phyloP scores from a whole-genome alignment of 1,284 basidiomycete species.

The Trichosporon sp. region DNA sequence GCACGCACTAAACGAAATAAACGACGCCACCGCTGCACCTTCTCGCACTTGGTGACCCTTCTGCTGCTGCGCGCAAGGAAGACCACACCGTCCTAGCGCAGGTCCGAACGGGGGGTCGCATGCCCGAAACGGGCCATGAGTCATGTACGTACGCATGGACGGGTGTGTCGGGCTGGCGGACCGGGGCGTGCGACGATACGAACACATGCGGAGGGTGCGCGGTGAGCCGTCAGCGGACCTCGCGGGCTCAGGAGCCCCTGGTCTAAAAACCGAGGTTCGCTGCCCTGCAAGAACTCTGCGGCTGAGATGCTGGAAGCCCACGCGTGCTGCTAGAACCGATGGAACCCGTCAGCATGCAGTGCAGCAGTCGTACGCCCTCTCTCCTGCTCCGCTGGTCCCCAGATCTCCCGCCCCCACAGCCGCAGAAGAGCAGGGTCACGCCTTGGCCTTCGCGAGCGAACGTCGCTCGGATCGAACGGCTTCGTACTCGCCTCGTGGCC shows the following conservation, averaged over 20 bases:
- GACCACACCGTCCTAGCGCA: neutral
- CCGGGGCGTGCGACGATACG: neutral
- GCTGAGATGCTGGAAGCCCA: neutral
- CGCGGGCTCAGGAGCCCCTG: neutral
- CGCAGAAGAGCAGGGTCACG: neutral
- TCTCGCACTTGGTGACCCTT: neutral
- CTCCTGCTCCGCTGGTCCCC: neutral
- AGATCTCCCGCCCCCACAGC: neutral
- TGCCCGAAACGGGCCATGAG: constrained; percentile 8
- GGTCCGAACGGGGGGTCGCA: neutral
- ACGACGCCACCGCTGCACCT: neutral
- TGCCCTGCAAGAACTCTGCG: neutral
- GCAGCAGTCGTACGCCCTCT: neutral
- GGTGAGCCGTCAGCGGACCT: neutral
- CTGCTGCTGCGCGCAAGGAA: neutral
- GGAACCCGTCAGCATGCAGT: too few relatives aligned
- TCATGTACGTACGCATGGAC: constrained; percentile 9
- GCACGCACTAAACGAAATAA: constrained; percentile 2
- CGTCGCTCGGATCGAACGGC: constrained; percentile 1
- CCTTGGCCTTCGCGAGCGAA: neutral
- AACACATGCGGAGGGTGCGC: neutral
- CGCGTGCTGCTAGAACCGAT: neutral
- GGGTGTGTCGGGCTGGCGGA: neutral
- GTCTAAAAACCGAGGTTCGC: constrained; percentile 2
- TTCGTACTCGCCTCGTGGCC: neutral